Base-by-base conservation (phyloP, 2,329 filamentous ascomycete genomes). In the Monosporascus sp. region DNA sequence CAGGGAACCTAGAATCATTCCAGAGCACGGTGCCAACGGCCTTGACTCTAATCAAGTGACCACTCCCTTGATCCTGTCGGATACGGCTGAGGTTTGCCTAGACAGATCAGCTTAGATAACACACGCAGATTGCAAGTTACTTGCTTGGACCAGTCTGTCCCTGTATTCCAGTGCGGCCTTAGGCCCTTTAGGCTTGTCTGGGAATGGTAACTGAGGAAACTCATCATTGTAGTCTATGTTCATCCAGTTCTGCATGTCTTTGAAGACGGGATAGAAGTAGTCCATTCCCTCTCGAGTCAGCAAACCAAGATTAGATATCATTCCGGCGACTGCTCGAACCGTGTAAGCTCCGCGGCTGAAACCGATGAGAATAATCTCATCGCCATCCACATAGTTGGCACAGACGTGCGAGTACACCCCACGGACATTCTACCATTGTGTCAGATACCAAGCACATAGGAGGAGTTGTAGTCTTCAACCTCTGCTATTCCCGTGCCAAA, bases 371-470 rank as follows among this genome's bases (percentile, higher is more conserved):
- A 81, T 68, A 48, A 84, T 81, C 57, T 83, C 76, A 56, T 84
- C 81, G 3, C 80, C 80, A 51, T 77, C 75, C 51, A 75, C 73
- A 60, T 85, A 85, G 67, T 86, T 86, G 60, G 79, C 77, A 52
- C 81, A 84, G 2, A 86, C 70, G 61, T 85, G 86, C 5, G 78
- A 74, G 62, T 87, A 87, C 1, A 82, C 80, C 64, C 85, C 83
- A 14, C 82, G 77, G 51, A 87, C 77, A 53, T 86, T 60, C 62
- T 66, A 52, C 26, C 17, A 31, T 59, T 27, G 52, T 17, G 41
- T 65, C 27, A 64, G 58, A 51, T 11, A n/a, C 24, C 22, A 24
- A 11, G 17, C 8, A n/a, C 17, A 31, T 2, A 40, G 20, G 3
- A 27, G 37, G 5, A 31, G 16, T 11, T 14, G 11, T 16, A 24